Conservation (phyloP, 768 basidiomycete genomes). For the Albatrellus ellisii region DNA sequence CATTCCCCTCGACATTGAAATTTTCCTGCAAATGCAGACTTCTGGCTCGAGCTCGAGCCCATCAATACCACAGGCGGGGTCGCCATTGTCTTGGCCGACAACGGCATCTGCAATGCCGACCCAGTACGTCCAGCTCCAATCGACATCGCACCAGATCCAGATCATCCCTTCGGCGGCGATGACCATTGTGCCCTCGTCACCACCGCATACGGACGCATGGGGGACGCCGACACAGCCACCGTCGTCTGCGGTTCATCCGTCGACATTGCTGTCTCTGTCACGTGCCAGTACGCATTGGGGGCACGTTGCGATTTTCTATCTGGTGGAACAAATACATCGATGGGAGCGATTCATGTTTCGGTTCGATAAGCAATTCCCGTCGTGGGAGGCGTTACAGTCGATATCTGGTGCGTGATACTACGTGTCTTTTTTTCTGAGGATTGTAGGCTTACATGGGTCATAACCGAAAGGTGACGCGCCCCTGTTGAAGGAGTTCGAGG, state of each 20-base stretch:
- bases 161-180: conserved; percentile 12
- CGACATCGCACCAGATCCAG: conserved; percentile 12
- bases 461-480: conserved; percentile 49
- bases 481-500: conserved; percentile 61
- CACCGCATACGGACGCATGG: conserved; percentile 11
- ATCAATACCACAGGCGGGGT: conserved; percentile 11
- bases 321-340: conserved; percentile 69
- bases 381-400: conserved; percentile 59
- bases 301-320: conserved; percentile 65
- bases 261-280: conserved; percentile 16
- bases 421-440: not conserved
- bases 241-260: conserved; percentile 10
- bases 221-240: conserved; percentile 8
- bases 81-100: conserved; percentile 15
- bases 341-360: conserved; percentile 76
- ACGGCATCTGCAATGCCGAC: conserved; percentile 13
- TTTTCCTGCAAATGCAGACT: conserved; percentile 43
- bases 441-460: conserved; percentile 6
- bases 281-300: conserved; percentile 59
- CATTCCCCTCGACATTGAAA: conserved; percentile 70
- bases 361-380: conserved; percentile 66
- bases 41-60: conserved; percentile 10
- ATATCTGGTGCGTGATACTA: conserved; percentile 41
- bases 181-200: conserved; percentile 12
- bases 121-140: conserved; percentile 14